These are phyloP conservation scores for Solanum hybrid DNA, from an alignment of 305 asterid species.

Conservation along the genomic window DNA sequence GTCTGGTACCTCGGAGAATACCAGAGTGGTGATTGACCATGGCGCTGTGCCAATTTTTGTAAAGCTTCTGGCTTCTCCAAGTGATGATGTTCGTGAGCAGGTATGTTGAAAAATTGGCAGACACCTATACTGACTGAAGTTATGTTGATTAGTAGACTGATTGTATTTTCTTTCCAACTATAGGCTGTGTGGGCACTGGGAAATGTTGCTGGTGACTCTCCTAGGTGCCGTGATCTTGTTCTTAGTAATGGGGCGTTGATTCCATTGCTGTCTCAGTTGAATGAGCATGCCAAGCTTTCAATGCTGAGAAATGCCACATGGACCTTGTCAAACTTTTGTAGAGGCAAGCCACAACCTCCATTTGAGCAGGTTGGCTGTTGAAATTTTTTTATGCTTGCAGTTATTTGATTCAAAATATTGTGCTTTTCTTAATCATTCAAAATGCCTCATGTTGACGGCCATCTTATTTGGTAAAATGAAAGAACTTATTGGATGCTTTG, in stretches of 20 bases:
- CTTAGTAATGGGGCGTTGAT: constrained; percentile 69
- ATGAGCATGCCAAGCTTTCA: constrained; percentile 67
- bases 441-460: not conserved
- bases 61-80: constrained; percentile 71
- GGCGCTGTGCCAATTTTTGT: constrained; percentile 83
- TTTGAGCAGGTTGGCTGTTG: constrained; percentile 64
- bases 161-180: not conserved
- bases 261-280: constrained; percentile 66
- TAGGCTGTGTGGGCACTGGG: constrained; percentile 98
- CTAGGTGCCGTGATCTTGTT: constrained; percentile 85
- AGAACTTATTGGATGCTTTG: not conserved
- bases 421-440: not conserved
- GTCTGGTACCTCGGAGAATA: constrained; percentile 86
- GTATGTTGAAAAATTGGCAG: constrained; percentile 18
- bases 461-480: not conserved
- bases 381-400: not conserved
- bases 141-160: not conserved
- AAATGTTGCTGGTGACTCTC: constrained; percentile 91
- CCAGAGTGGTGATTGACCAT: constrained; percentile 86
- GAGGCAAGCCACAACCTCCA: constrained; percentile 93
- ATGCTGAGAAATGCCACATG: constrained; percentile 96
- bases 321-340: constrained; percentile 87
- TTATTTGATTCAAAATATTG: not conserved
- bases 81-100: constrained; percentile 97
- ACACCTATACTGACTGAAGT: not conserved